Conservation (phyloP, 495 filamentous ascomycete genomes). For the Choiromyces venosus region DNA sequence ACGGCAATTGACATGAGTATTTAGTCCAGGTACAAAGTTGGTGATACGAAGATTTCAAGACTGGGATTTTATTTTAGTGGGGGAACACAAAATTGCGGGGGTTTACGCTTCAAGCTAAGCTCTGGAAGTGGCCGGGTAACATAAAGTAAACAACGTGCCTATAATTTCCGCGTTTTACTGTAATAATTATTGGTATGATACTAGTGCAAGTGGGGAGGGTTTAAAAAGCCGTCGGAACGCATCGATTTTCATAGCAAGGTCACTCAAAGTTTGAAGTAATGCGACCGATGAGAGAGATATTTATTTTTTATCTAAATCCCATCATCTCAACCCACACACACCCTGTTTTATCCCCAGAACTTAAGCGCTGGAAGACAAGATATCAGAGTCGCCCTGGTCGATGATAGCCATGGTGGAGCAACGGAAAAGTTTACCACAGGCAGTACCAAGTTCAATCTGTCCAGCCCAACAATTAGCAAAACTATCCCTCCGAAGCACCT, state of each 20-base stretch:
- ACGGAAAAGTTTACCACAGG: constrained; percentile 82
- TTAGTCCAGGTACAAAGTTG: not conserved
- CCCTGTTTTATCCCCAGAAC: constrained; percentile 2
- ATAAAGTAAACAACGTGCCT: not conserved
- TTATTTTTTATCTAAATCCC: constrained; percentile 12
- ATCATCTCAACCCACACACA: not conserved
- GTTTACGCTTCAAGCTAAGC: not conserved
- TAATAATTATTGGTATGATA: not conserved
- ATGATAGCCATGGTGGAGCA: constrained; percentile 93
- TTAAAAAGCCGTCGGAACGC: not conserved
- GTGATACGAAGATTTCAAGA: not conserved
- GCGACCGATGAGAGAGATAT: not conserved
- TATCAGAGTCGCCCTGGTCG: constrained; percentile 97
- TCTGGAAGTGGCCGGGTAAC: not conserved
- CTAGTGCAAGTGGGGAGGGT: not conserved
- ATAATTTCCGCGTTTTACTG: not conserved
- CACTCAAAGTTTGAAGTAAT: not conserved
- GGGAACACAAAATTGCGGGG: not conserved
- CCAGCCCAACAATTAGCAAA: not conserved
- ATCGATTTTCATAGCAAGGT: not conserved
- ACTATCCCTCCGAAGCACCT: constrained; percentile 73
- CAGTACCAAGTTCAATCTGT: constrained; percentile 94
- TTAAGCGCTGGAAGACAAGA: constrained; percentile 53
- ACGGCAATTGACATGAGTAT: constrained; percentile 50
- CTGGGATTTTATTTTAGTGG: not conserved